A percentile compares a stretch with the other conserved stretches of the same genome.
Evolutionary conservation across 2,329 filamentous ascomycete species (phyloP).

Genomic region (Exophiala phaeomuriformis): DNA sequence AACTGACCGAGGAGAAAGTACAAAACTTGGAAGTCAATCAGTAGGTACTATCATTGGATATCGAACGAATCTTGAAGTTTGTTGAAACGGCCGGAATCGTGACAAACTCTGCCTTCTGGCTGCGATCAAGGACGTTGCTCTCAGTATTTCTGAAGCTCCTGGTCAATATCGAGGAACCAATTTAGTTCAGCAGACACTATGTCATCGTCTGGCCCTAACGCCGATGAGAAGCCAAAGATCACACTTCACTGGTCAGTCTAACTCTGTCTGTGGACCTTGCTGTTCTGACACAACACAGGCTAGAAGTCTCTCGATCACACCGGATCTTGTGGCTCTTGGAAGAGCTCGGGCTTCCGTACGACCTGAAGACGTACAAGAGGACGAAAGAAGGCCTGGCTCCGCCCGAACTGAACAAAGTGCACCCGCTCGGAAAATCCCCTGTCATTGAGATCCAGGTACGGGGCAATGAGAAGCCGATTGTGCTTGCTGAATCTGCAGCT

Average conservation of each 20-base stretch:
- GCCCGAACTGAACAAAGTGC: slow-evolving; percentile 65
- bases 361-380: slow-evolving; percentile 73
- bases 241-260: slow-evolving; percentile 55
- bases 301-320: slow-evolving; percentile 74
- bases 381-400: slow-evolving; percentile 60
- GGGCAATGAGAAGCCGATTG: slow-evolving; percentile 42
- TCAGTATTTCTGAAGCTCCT: background rate
- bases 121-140: too few relatives aligned
- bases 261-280: background rate
- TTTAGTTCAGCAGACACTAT: background rate
- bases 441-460: slow-evolving; percentile 58
- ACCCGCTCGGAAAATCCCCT: slow-evolving; percentile 82
- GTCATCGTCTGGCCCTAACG: background rate
- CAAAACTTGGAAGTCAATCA: too few relatives aligned
- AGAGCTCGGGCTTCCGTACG: slow-evolving; percentile 70
- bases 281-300: slow-evolving; percentile 47
- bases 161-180: too few relatives aligned
- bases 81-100: too few relatives aligned
- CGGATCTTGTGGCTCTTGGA: slow-evolving; percentile 80
- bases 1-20: too few relatives aligned
- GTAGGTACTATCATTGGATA: too few relatives aligned
- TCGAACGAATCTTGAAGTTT: too few relatives aligned
- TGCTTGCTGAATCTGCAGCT: slow-evolving; percentile 73
- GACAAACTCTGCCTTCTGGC: too few relatives aligned
- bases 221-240: slow-evolving; percentile 39